phyloP scores from a whole-genome alignment of 768 basidiomycete species.

The Boletus tomentosulus region DNA sequence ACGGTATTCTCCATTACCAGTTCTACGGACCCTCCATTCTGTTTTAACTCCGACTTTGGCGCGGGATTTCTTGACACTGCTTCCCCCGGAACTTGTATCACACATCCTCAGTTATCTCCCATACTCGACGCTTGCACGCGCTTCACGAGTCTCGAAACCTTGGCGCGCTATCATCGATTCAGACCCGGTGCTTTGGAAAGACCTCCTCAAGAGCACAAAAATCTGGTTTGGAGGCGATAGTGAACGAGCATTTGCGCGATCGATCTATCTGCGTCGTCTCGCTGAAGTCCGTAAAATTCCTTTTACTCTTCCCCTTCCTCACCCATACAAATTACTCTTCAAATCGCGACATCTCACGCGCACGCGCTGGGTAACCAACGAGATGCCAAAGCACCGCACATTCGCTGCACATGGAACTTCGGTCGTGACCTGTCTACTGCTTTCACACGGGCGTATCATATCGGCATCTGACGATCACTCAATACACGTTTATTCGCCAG shows the following conservation, averaged over 20 bases:
- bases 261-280: conserved; percentile 60
- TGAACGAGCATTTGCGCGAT: conserved; percentile 74
- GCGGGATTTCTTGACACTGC: conserved; percentile 88
- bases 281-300: conserved; percentile 37
- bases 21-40: conserved; percentile 83
- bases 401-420: conserved; percentile 87
- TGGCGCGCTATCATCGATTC: conserved; percentile 94
- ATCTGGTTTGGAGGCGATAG: conserved; percentile 89
- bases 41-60: conserved; percentile 88
- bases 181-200: conserved; percentile 86
- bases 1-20: conserved; percentile 86
- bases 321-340: conserved; percentile 91
- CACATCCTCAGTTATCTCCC: conserved; percentile 84
- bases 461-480: conserved; percentile 97
- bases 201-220: conserved; percentile 75
- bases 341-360: conserved; percentile 82
- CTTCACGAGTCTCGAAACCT: conserved; percentile 81
- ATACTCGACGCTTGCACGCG: conserved; percentile 76
- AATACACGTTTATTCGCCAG: conserved; percentile 91
- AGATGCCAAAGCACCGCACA: conserved; percentile 68
- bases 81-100: conserved; percentile 90
- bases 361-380: conserved; percentile 73
- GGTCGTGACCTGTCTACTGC: conserved; percentile 94
- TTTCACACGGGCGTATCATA: conserved; percentile 93
- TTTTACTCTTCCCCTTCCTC: conserved; percentile 61